Percentiles rank a stretch among this genome's conserved stretches.
These are phyloP conservation scores for Diaporthe longicolla DNA, from an alignment of 2,329 filamentous ascomycete species.

Conservation along the genomic window DNA sequence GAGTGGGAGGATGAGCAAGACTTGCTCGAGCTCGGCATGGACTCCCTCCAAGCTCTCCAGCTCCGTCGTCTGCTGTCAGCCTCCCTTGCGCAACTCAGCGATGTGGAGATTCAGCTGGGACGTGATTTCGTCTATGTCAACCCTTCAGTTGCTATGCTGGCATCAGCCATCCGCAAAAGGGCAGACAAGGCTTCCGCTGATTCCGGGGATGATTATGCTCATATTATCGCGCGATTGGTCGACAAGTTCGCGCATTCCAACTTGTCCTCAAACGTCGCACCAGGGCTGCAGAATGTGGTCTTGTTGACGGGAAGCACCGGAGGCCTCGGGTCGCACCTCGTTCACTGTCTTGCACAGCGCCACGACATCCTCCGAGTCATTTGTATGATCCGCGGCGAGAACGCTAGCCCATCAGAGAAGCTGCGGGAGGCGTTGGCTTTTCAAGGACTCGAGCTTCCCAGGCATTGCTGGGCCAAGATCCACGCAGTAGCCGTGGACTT, in stretches of 20 bases:
- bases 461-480: slow-evolving; percentile 52
- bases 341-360: slow-evolving; percentile 47
- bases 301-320: slow-evolving; percentile 58
- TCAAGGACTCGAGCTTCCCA: slow-evolving; percentile 36
- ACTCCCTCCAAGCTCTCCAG: not conserved
- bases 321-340: slow-evolving; percentile 55
- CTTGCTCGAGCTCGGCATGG: slow-evolving; percentile 1
- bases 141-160: slow-evolving; percentile 8
- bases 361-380: slow-evolving; percentile 51
- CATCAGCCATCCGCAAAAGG: not conserved
- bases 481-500: slow-evolving; percentile 57
- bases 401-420: slow-evolving; percentile 52
- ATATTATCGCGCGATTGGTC: not conserved
- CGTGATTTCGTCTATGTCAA: slow-evolving; percentile 4
- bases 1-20: slow-evolving; percentile 7
- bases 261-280: not conserved
- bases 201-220: not conserved
- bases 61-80: not conserved
- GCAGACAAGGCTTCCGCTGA: not conserved
- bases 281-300: slow-evolving; percentile 43
- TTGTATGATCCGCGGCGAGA: slow-evolving; percentile 60
- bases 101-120: not conserved
- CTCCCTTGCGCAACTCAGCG: not conserved
- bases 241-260: slow-evolving; percentile 11
- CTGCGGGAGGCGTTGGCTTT: slow-evolving; percentile 45